Percentiles rank a stretch among this genome's conserved stretches.
Evolutionary conservation across 441 rosid species (phyloP).

Genomic region (Pelargonium fulgidum): DNA sequence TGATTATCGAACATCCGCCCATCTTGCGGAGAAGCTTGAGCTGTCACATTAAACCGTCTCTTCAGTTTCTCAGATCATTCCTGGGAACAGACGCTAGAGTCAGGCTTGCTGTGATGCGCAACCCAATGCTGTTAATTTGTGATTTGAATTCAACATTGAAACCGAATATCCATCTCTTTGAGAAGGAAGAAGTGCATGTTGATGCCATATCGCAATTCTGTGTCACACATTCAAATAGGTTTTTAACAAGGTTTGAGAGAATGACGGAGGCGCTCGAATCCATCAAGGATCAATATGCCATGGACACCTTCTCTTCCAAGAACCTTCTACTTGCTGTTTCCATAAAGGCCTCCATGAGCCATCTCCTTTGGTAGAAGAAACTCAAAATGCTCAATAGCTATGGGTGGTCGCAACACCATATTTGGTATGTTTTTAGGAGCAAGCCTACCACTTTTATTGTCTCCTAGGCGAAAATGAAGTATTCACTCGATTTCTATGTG

Average conservation of each 20-base stretch:
- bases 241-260: neutral
- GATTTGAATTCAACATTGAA: neutral
- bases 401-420: neutral
- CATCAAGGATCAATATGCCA: no score
- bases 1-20: neutral
- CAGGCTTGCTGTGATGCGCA: neutral
- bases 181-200: neutral
- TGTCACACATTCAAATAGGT: neutral
- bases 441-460: neutral
- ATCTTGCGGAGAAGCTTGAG: neutral
- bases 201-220: neutral
- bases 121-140: neutral
- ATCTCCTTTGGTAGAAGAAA: neutral
- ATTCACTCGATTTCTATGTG: neutral
- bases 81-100: neutral
- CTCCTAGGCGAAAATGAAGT: neutral
- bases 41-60: neutral
- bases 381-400: neutral
- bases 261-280: neutral
- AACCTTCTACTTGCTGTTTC: neutral
- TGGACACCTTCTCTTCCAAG: no score
- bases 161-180: neutral
- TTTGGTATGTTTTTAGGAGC: neutral
- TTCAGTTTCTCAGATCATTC: neutral
- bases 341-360: neutral